Evolutionary conservation across 345 rosid genomes (phyloP).

Genomic region (Diplotaxis tenuifolia): DNA sequence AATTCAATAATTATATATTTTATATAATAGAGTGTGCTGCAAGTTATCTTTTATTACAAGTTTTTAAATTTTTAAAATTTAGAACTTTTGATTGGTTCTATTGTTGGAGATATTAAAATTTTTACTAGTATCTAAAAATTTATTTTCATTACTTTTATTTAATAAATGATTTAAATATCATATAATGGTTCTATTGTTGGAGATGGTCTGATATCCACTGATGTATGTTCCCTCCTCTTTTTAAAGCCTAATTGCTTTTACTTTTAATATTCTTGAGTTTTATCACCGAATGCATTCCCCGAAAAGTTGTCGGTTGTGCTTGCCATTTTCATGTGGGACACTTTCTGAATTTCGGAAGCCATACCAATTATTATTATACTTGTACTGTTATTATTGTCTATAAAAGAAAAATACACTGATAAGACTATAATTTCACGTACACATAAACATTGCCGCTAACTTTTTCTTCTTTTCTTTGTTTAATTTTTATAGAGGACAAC

Average conservation of each 20-base stretch:
- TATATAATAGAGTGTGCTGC: no score
- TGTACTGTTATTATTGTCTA: not conserved
- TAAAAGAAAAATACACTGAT: not conserved
- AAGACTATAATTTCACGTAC: slow-evolving; percentile 16
- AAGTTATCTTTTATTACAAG: no score
- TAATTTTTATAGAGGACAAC: not conserved
- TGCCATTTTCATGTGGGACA: slow-evolving; percentile 7
- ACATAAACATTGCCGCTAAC: not conserved
- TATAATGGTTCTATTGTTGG: no score
- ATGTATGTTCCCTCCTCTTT: not conserved
- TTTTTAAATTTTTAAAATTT: no score
- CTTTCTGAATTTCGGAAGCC: not conserved
- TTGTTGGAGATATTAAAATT: no score
- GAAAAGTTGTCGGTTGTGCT: slow-evolving; percentile 25
- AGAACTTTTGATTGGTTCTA: no score
- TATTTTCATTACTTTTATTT: no score
- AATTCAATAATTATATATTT: no score
- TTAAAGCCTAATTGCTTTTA: slow-evolving; percentile 2
- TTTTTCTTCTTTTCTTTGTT: not conserved
- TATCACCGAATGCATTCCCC: not conserved
- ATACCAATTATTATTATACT: not conserved
- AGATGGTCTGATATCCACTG: slow-evolving; percentile 28
- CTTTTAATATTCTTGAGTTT: not conserved
- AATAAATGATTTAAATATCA: no score
- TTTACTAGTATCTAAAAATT: no score